Conservation (phyloP, 2,329 filamentous ascomycete species). For the Venturia carpophila region DNA sequence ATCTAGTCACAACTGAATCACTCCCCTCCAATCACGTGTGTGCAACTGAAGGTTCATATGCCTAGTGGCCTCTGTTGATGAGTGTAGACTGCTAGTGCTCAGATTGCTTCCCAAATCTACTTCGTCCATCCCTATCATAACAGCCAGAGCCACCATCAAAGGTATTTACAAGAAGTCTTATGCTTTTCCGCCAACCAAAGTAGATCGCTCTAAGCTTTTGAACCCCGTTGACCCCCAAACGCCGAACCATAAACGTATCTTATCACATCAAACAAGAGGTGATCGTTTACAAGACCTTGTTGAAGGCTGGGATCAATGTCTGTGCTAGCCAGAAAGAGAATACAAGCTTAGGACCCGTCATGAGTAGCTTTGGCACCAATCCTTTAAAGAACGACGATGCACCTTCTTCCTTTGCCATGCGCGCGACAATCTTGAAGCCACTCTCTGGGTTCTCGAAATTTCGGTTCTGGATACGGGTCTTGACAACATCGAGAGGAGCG, state of each 20-base stretch:
- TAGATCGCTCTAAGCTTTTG: conserved; percentile 11
- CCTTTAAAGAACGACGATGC: conserved; percentile 92
- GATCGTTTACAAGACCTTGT: conserved; percentile 48
- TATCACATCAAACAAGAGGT: conserved; percentile 10
- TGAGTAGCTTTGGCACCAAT: conserved; percentile 89
- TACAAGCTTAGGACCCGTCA: conserved; percentile 97
- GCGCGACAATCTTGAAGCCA: conserved; percentile 81
- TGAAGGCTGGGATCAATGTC: conserved; percentile 92
- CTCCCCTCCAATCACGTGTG: neutral
- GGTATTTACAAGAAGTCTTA: neutral
- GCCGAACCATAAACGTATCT: neutral
- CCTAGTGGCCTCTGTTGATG: neutral
- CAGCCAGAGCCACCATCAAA: neutral
- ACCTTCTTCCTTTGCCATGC: conserved; percentile 91
- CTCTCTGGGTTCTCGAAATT: conserved; percentile 98
- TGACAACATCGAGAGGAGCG: conserved; percentile 95
- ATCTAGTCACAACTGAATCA: neutral
- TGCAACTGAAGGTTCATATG: neutral
- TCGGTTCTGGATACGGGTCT: conserved; percentile 95
- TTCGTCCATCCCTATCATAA: neutral
- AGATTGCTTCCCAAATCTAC: neutral
- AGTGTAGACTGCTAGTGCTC: conserved; percentile 1
- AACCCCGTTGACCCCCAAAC: neutral
- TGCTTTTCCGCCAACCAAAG: neutral
- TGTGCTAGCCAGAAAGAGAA: conserved; percentile 99